Evolutionary conservation across 495 filamentous ascomycete species (phyloP).

Genomic region (Penicillium mononematosum): DNA sequence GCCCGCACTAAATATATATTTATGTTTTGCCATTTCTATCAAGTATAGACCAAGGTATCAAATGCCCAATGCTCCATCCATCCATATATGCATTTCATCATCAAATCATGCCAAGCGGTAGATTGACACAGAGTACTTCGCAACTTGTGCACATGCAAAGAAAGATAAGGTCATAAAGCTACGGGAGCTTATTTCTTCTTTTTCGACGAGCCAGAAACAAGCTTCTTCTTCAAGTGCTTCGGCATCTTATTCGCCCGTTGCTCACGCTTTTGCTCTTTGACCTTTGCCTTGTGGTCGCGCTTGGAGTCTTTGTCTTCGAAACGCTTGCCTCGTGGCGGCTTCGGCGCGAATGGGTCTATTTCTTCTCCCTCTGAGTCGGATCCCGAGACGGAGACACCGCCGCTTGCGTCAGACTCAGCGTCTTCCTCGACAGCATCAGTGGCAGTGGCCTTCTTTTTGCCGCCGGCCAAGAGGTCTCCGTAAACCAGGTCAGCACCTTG

Average conservation of each 20-base stretch:
- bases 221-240: slow-evolving; percentile 82
- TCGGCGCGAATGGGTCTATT: slow-evolving; percentile 57
- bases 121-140: slow-evolving; percentile 8
- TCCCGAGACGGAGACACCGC: slow-evolving; percentile 39
- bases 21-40: slow-evolving; percentile 18
- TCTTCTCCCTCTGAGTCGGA: slow-evolving; percentile 51
- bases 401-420: slow-evolving; percentile 50
- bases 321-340: slow-evolving; percentile 76
- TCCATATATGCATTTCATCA: slow-evolving; percentile 34
- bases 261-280: slow-evolving; percentile 93
- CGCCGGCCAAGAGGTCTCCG: slow-evolving; percentile 67
- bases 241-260: slow-evolving; percentile 92
- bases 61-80: slow-evolving; percentile 33
- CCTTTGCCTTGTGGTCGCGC: slow-evolving; percentile 81
- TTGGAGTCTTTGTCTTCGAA: slow-evolving; percentile 90
- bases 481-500: slow-evolving; percentile 75
- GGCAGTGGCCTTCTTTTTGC: slow-evolving; percentile 52
- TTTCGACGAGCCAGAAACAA: slow-evolving; percentile 40
- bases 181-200: slow-evolving; percentile 43
- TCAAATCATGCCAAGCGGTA: slow-evolving; percentile 30
- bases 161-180: slow-evolving; percentile 9
- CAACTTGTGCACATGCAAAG: slow-evolving; percentile 21
- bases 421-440: slow-evolving; percentile 34
- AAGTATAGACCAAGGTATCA: slow-evolving; percentile 32
- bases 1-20: slow-evolving; percentile 2